These are phyloP conservation scores for Hypoxylon sp. DNA, from an alignment of 2,329 filamentous ascomycete genomes.

Conservation along the genomic window DNA sequence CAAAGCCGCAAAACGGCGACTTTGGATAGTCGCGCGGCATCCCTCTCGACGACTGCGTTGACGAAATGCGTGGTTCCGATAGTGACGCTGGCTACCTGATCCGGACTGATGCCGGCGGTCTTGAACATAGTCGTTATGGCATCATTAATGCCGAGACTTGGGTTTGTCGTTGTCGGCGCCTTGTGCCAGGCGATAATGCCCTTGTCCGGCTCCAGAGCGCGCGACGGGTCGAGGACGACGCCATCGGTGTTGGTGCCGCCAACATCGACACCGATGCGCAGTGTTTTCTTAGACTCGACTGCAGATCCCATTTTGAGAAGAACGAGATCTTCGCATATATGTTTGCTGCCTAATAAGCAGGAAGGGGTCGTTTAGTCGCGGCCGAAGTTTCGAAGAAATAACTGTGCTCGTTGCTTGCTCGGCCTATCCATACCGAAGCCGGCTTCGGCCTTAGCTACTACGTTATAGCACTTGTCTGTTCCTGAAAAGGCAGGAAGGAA, in stretches of 20 bases:
- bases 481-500: conserved; percentile 4
- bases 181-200: conserved; percentile 67
- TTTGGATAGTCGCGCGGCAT: conserved; percentile 62
- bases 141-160: conserved; percentile 62
- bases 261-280: conserved; percentile 54
- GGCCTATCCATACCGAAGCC: conserved; percentile 24
- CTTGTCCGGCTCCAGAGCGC: conserved; percentile 54
- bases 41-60: conserved; percentile 70
- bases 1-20: conserved; percentile 70
- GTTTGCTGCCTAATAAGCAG: conserved; percentile 1
- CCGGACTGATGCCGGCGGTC: conserved; percentile 48
- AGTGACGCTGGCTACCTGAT: conserved; percentile 63
- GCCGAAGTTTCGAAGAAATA: conserved; percentile 28
- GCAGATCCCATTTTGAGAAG: conserved; percentile 35
- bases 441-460: conserved; percentile 27
- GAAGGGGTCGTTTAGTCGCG: conserved; percentile 1
- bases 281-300: conserved; percentile 31
- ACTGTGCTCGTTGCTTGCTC: conserved; percentile 8
- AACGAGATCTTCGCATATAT: not conserved
- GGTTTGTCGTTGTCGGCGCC: conserved; percentile 63
- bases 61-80: conserved; percentile 72
- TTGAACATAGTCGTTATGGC: conserved; percentile 62
- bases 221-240: conserved; percentile 63
- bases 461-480: conserved; percentile 10
- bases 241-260: conserved; percentile 68